Evolutionary conservation across 345 rosid species (phyloP).

Genomic region (Crucihimalaya himalaica): DNA sequence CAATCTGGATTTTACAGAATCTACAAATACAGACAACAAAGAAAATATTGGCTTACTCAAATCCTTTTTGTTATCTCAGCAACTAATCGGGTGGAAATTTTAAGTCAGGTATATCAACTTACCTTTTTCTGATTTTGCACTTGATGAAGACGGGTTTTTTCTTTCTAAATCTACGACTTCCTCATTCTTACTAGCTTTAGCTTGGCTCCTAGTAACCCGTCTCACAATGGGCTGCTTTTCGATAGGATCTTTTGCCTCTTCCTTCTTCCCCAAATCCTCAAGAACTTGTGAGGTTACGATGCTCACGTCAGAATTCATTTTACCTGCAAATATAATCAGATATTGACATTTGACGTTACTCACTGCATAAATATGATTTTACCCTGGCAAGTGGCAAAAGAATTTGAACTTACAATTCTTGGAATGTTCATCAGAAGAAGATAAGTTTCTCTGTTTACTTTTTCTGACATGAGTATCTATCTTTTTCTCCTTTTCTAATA

Average conservation of each 20-base stretch:
- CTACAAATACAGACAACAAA: conserved; percentile 31
- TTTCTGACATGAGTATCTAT: conserved; percentile 2
- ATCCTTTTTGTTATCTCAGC: not conserved
- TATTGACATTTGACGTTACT: conserved; percentile 13
- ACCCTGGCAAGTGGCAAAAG: not conserved
- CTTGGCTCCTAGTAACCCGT: conserved; percentile 44
- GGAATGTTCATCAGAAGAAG: conserved; percentile 32
- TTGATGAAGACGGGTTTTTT: not conserved
- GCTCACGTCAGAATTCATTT: conserved; percentile 11
- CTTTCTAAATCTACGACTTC: not conserved
- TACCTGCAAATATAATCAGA: conserved; percentile 14
- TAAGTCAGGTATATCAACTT: not conserved
- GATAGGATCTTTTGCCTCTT: conserved; percentile 8
- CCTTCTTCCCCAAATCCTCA: conserved; percentile 7
- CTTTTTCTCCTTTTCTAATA: conserved; percentile 20
- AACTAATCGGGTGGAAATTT: not conserved
- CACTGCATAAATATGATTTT: not conserved
- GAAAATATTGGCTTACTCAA: not conserved
- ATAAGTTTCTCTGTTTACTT: conserved; percentile 18
- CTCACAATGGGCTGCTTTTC: conserved; percentile 11
- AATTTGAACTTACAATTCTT: conserved; percentile 16
- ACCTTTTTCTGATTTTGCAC: conserved; percentile 23
- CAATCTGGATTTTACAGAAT: conserved; percentile 30
- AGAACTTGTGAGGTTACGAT: conserved; percentile 15
- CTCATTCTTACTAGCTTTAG: conserved; percentile 26